phyloP scores from a whole-genome alignment of 2,329 filamentous ascomycete genomes.

The Colletotrichum orchidophilum region DNA sequence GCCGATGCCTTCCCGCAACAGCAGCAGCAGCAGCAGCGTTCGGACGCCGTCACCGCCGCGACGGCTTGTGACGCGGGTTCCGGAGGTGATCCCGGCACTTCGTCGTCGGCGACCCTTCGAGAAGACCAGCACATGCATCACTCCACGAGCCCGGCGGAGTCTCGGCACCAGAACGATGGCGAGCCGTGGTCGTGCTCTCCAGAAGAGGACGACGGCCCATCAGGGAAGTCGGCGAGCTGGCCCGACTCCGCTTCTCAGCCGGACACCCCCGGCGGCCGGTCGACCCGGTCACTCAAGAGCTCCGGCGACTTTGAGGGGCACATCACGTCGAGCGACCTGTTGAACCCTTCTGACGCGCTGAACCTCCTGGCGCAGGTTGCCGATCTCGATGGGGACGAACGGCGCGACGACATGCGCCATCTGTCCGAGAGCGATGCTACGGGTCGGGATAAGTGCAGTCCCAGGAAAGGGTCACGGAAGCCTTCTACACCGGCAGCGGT shows the following conservation, averaged over 20 bases:
- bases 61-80: not conserved
- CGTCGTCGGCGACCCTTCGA: not conserved
- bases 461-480: not conserved
- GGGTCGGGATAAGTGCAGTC: conserved; percentile 28
- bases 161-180: conserved; percentile 19
- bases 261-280: conserved; percentile 32
- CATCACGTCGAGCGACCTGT: conserved; percentile 50
- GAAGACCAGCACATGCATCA: not conserved
- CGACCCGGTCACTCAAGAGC: conserved; percentile 22
- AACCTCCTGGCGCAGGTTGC: conserved; percentile 52
- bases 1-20: not conserved
- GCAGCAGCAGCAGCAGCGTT: not conserved
- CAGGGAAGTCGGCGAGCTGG: conserved; percentile 23
- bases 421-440: conserved; percentile 20
- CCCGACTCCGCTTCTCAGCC: conserved; percentile 27
- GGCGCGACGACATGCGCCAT: conserved; percentile 28
- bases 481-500: not conserved
- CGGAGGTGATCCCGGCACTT: not conserved
- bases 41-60: not conserved
- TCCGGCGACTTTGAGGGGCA: conserved; percentile 46
- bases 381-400: conserved; percentile 43
- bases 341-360: conserved; percentile 53
- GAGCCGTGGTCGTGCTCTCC: conserved; percentile 34
- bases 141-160: not conserved
- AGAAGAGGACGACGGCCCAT: conserved; percentile 22